These are phyloP conservation scores for Pseudevernia furfuracea DNA, from an alignment of 495 filamentous ascomycete species.

Conservation along the genomic window DNA sequence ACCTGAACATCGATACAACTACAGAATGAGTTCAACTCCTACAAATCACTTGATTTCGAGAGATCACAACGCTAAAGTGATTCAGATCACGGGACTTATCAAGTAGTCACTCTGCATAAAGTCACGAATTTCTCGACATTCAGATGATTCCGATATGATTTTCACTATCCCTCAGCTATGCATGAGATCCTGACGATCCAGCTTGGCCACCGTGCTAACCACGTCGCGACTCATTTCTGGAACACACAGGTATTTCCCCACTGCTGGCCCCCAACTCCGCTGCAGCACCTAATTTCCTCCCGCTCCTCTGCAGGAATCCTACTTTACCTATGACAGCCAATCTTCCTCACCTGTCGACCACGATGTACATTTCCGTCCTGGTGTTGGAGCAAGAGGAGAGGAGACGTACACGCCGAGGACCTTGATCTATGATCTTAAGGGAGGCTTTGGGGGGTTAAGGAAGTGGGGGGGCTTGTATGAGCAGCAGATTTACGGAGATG, in stretches of 20 bases:
- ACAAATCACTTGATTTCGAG: no score
- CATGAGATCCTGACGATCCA: slow-evolving; percentile 94
- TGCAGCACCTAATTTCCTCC: slow-evolving; percentile 12
- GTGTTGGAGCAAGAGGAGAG: slow-evolving; percentile 70
- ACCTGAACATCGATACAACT: no score
- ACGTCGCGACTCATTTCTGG: slow-evolving; percentile 97
- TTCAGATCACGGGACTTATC: no score
- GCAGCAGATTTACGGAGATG: slow-evolving; percentile 42
- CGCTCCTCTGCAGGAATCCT: slow-evolving; percentile 64
- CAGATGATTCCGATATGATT: not conserved
- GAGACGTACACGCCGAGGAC: slow-evolving; percentile 91
- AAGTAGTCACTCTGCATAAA: not conserved
- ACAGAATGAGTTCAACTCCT: no score
- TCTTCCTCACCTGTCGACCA: slow-evolving; percentile 72
- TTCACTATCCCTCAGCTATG: slow-evolving; percentile 45
- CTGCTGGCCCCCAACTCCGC: slow-evolving; percentile 1
- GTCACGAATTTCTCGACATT: not conserved
- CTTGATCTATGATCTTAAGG: slow-evolving; percentile 91
- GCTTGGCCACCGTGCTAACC: slow-evolving; percentile 87
- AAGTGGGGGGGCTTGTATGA: slow-evolving; percentile 89
- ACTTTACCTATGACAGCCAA: slow-evolving; percentile 78
- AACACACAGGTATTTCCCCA: slow-evolving; percentile 64
- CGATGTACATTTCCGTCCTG: slow-evolving; percentile 84
- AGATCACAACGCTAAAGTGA: no score
- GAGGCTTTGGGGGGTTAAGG: slow-evolving; percentile 77